Conservation (phyloP, 257 asterid genomes). For the Solanum chmielewskii region DNA sequence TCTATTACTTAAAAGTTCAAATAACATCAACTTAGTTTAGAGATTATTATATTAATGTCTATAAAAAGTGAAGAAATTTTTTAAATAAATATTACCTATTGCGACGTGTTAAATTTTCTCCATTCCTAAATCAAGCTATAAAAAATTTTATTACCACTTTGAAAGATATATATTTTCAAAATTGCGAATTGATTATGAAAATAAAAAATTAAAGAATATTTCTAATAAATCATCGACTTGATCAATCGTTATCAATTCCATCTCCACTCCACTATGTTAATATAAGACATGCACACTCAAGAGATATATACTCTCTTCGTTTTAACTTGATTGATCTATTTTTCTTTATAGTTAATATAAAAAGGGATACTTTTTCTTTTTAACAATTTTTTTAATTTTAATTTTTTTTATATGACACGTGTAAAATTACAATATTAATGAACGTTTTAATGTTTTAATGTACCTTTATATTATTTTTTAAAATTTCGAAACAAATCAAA, state of each 20-base stretch:
- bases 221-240: background rate
- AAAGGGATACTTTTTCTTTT: no score
- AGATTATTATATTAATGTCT: background rate
- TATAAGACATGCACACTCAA: background rate
- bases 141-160: rapidly evolving
- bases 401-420: no score
- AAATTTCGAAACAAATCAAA: no score
- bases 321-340: background rate
- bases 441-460: no score
- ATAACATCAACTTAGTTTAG: background rate
- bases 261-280: background rate
- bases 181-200: no score
- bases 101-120: no score
- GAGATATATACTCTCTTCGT: rapidly evolving
- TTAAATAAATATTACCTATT: background rate
- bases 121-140: no score
- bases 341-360: no score
- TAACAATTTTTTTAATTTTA: no score
- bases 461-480: no score
- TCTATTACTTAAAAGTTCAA: background rate
- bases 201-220: background rate
- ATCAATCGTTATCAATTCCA: background rate
- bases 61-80: background rate
- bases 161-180: no score
- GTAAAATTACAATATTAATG: no score